Conservation (phyloP, 495 filamentous ascomycete species). For the Pseudevernia furfuracea region DNA sequence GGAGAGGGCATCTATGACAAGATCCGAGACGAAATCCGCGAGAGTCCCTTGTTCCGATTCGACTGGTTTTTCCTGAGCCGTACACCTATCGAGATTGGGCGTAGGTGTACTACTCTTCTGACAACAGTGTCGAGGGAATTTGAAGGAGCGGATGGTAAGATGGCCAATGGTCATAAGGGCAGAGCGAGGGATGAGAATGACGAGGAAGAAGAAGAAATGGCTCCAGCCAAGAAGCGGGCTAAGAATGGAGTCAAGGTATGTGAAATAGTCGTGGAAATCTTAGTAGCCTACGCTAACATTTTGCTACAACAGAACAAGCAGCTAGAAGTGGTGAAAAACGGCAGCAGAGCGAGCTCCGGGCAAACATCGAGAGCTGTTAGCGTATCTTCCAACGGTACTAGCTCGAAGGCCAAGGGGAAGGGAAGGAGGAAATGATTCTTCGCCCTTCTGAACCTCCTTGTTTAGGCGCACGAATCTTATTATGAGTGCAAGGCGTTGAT, state of each 20-base stretch:
- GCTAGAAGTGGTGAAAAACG: slow-evolving; percentile 50
- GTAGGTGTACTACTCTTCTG: slow-evolving; percentile 87
- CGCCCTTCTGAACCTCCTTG: neutral
- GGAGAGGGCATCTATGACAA: slow-evolving; percentile 75
- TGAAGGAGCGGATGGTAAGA: slow-evolving; percentile 54
- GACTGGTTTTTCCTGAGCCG: slow-evolving; percentile 98
- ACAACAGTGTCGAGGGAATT: slow-evolving; percentile 93
- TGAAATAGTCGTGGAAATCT: slow-evolving; percentile 2
- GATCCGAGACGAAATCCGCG: slow-evolving; percentile 86
- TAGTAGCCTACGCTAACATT: slow-evolving; percentile 2
- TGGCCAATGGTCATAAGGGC: slow-evolving; percentile 46
- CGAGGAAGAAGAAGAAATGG: slow-evolving; percentile 73
- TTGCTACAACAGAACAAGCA: slow-evolving; percentile 47
- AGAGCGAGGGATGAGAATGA: slow-evolving; percentile 69
- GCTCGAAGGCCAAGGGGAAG: slow-evolving; percentile 46
- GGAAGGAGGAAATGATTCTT: slow-evolving; percentile 30
- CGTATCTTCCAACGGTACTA: slow-evolving; percentile 44
- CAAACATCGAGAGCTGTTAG: slow-evolving; percentile 52
- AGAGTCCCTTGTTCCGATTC: slow-evolving; percentile 91
- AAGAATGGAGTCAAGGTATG: slow-evolving; percentile 71
- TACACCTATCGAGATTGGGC: slow-evolving; percentile 84
- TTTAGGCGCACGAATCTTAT: neutral
- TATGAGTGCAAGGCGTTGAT: slow-evolving; percentile 1
- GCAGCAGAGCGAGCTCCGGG: slow-evolving; percentile 44
- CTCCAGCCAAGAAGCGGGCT: slow-evolving; percentile 84